Percentiles rank a stretch among this genome's conserved stretches.
phyloP scores from a whole-genome alignment of 352 stramenopile species.

The Aphanomyces cochlioides region DNA sequence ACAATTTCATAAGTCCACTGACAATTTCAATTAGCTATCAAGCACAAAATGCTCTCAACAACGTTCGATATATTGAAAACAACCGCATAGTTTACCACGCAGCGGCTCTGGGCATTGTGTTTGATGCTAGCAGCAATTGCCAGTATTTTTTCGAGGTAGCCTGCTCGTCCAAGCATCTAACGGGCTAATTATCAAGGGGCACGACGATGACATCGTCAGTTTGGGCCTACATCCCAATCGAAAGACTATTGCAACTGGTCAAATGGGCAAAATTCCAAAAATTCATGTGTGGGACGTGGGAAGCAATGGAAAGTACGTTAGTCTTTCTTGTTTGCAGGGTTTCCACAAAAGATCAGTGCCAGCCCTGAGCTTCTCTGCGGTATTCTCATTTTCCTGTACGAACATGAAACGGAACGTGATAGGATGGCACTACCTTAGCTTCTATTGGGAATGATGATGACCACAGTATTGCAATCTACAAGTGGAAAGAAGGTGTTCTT shows the following conservation, averaged over 20 bases:
- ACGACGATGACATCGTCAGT: slow-evolving; percentile 83
- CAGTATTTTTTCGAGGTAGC: slow-evolving; percentile 25
- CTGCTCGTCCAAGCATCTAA: slow-evolving; percentile 37
- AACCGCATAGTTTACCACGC: slow-evolving; percentile 72
- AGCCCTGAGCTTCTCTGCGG: slow-evolving; percentile 57
- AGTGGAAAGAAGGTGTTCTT: slow-evolving; percentile 56
- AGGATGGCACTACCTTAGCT: slow-evolving; percentile 60
- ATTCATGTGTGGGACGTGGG: slow-evolving; percentile 77
- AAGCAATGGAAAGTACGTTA: slow-evolving; percentile 33
- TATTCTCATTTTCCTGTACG: background rate
- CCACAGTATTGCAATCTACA: slow-evolving; percentile 79
- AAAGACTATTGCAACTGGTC: slow-evolving; percentile 76
- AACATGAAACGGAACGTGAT: background rate
- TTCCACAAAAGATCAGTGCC: slow-evolving; percentile 79
- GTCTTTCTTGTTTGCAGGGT: slow-evolving; percentile 52
- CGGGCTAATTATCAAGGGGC: slow-evolving; percentile 55
- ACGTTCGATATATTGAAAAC: slow-evolving; percentile 56
- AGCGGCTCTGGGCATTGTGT: slow-evolving; percentile 71
- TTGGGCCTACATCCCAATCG: slow-evolving; percentile 75
- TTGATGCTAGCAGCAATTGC: slow-evolving; percentile 35
- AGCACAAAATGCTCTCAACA: slow-evolving; percentile 69
- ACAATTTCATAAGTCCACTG: background rate
- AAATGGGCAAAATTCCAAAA: slow-evolving; percentile 78
- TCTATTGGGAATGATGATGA: slow-evolving; percentile 79
- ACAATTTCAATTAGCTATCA: slow-evolving; percentile 41